Percentiles rank a stretch among this genome's conserved stretches.
Evolutionary conservation across 495 filamentous ascomycete species (phyloP).

Genomic region (Penicillium herquei): DNA sequence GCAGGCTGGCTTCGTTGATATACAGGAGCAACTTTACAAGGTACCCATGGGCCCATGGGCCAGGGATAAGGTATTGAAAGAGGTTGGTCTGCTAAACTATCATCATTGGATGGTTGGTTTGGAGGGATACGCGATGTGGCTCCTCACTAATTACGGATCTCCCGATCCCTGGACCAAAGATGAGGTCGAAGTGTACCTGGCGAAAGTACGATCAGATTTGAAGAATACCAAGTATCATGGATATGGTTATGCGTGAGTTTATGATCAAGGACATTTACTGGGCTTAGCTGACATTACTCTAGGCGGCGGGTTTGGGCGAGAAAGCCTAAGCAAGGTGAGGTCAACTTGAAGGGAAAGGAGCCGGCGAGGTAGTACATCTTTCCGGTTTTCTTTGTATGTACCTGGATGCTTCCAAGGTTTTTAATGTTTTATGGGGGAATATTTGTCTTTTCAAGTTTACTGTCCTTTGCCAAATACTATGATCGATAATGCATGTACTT

Average conservation of each 20-base stretch:
- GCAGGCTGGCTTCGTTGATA: conserved; percentile 19
- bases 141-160: conserved; percentile 24
- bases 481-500: too few relatives aligned
- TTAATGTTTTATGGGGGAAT: too few relatives aligned
- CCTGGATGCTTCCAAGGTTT: too few relatives aligned
- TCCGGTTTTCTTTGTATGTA: too few relatives aligned
- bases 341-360: too few relatives aligned
- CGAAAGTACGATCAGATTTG: conserved; percentile 20
- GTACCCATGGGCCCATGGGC: conserved; percentile 69
- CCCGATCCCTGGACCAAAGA: conserved; percentile 25
- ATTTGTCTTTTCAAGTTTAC: too few relatives aligned
- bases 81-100: conserved; percentile 61
- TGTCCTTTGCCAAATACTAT: too few relatives aligned
- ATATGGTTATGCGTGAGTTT: conserved; percentile 15
- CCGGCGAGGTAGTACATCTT: too few relatives aligned
- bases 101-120: conserved; percentile 50
- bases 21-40: conserved; percentile 50
- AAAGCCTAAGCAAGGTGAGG: conserved; percentile 16
- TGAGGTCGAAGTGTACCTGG: conserved; percentile 23
- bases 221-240: conserved; percentile 18
- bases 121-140: conserved; percentile 27
- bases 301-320: conserved; percentile 23
- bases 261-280: neutral
- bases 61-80: conserved; percentile 62
- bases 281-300: too few relatives aligned